A percentile compares a stretch with the other conserved stretches of the same genome.
Conservation (phyloP, 192 early-diverging fungal genomes). For the Backusella tarrabulga region DNA sequence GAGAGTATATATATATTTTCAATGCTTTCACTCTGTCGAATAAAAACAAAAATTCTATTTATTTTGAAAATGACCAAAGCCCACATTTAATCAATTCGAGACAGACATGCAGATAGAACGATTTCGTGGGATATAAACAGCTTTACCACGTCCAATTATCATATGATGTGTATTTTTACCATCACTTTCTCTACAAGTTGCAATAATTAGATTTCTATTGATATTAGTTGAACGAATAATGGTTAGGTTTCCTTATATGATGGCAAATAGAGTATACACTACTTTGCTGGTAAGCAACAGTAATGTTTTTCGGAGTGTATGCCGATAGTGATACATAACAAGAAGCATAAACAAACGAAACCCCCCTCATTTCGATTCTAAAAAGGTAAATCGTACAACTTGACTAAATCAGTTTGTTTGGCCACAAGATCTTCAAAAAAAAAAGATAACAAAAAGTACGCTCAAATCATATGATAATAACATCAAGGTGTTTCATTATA, state of each 20-base stretch:
- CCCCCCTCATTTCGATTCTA: background rate
- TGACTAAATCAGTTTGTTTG: background rate
- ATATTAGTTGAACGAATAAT: too few species aligned
- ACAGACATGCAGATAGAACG: background rate
- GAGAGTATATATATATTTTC: too few species aligned
- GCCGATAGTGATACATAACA: background rate
- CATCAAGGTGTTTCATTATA: background rate
- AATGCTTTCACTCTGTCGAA: background rate
- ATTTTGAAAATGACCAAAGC: background rate
- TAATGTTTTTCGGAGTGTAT: background rate
- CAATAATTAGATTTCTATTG: too few species aligned
- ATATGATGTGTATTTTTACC: background rate
- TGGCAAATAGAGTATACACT: too few species aligned
- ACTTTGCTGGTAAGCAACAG: background rate
- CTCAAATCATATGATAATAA: slow-evolving; percentile 2
- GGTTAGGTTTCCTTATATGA: too few species aligned
- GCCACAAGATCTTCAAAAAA: background rate
- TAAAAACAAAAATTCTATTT: background rate
- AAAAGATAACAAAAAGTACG: background rate
- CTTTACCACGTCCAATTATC: background rate
- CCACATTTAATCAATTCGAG: background rate
- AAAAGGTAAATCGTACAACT: background rate
- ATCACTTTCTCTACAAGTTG: background rate
- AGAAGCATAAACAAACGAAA: background rate
- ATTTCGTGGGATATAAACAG: background rate